Conservation (phyloP, 2,329 filamentous ascomycete species). For the Aspergillus flavus region DNA sequence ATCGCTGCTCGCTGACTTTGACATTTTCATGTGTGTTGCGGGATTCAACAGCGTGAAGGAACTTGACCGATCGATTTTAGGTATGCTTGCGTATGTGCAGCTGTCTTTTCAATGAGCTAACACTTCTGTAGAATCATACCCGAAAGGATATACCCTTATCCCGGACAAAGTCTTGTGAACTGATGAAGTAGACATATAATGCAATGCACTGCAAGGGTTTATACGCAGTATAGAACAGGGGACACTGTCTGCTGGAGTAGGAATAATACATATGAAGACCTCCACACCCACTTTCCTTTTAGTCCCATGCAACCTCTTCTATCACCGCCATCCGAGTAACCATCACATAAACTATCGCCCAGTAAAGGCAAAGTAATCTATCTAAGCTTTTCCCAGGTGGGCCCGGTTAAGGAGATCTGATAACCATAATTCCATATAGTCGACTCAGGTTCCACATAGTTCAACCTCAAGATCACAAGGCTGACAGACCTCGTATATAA, state of each 20-base stretch:
- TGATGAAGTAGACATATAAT: neutral
- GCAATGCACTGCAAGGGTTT: neutral
- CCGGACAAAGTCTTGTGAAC: conserved; percentile 33
- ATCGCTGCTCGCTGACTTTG: conserved; percentile 62
- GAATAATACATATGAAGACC: no score
- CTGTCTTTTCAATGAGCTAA: neutral
- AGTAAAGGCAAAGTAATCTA: no score
- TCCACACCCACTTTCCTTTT: no score
- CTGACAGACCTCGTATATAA: no score
- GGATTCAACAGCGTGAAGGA: conserved; percentile 58
- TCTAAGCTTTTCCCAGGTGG: neutral
- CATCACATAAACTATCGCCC: no score
- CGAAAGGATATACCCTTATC: conserved; percentile 45
- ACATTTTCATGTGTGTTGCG: conserved; percentile 63
- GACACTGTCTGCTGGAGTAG: no score
- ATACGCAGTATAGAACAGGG: neutral
- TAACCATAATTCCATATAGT: neutral
- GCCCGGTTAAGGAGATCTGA: neutral
- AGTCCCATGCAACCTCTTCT: no score
- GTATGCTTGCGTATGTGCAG: conserved; percentile 19
- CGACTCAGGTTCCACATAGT: neutral
- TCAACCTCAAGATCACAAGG: neutral
- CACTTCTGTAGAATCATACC: conserved; percentile 41
- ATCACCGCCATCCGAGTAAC: no score
- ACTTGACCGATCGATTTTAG: conserved; percentile 49